Evolutionary conservation across 495 filamentous ascomycete species (phyloP), one percentile per base, ranked within the genome.

Genomic region (Hypoxylon lienhwacheense): DNA sequence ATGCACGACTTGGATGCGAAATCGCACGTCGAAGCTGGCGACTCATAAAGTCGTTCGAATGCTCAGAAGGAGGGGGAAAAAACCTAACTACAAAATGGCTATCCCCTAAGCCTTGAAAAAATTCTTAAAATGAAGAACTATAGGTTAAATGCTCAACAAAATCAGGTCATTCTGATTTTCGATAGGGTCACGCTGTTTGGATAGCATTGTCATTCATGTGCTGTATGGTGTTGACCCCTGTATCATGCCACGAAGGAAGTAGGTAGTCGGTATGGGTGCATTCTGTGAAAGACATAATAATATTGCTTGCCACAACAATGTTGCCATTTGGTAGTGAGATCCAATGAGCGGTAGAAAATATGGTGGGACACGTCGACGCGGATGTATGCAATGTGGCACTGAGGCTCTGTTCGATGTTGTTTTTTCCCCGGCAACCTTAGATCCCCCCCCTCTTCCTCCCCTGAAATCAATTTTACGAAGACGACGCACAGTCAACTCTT

Each of bases 381-480:
- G 28, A 26, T 50, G 47, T 46, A 32, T 40, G 50, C 32, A 54
- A n/a, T n/a, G n/a, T n/a, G n/a, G n/a, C n/a, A n/a, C n/a, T 60
- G 57, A 60, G 57, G 51, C 57, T 60, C 57, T 60, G 43, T 22
- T 45, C 34, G 24, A 12, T 8, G 35, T 57, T 51, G 5, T 40
- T 25, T 17, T 24, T 16, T 32, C 55, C 29, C 40, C 37, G n/a
- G n/a, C n/a, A 42, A 19, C 7, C 8, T 20, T 16, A 29, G n/a
- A 17, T 19, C 34, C 35, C 46, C 47, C 37, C 41, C 40, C 25
- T 28, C 34, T 39, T 39, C 22, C 28, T 8, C 39, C 4, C 16
- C 10, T 31, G 8, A 11, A 11, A 3, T n/a, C n/a, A n/a, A n/a
- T n/a, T n/a, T n/a, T n/a, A n/a, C n/a, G n/a, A n/a, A n/a, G n/a